Evolutionary conservation across 768 basidiomycete genomes (phyloP), one percentile per base, ranked within the genome.

Genomic region (Tricholoma flavovirens): DNA sequence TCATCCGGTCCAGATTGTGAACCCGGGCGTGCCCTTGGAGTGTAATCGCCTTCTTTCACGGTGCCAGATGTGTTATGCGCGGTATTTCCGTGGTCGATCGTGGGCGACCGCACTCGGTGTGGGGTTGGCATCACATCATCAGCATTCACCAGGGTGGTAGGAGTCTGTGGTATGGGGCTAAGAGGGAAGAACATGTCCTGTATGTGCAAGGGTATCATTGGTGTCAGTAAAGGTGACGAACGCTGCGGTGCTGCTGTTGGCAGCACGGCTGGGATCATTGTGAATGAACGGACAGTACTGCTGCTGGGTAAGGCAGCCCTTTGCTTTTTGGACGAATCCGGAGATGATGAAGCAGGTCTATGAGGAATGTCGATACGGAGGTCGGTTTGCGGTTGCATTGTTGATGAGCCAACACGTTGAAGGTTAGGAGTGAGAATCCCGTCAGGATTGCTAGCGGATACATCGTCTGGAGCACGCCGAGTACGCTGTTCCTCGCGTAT

Each of bases 401-500:
- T 32, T 7, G 38, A 9, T 22, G 46, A 24, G 17, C 15, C 55
- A 26, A 21, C 30, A 60, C 49, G 71, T 32, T 40, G 66, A 42
- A 42, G 63, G 56, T 22, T 62, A 7, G 65, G 61, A 17, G 56
- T 59, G 15, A 64, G 58, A 22, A 63, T 46, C 7, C 64, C 68
- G 26, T 69, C 67, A 40, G 64, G 49, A 53, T 59, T 61, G 59
- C 64, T 56, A 61, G n/a, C n/a, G n/a, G 58, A 56, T 30, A 10
- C 3, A n/a, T 49, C 46, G n/a, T 49, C 46, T 50, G 74, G 73
- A 22, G 67, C 64, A 55, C 69, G 73, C 17, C 69, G 71, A 21
- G 64, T 55, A n/a, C 75, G 76, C 56, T 83, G 78, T 60, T 90
- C 83, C 64, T 90, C 90, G 10, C 77, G 76, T 51, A 92, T 78